These are phyloP conservation scores for Daldinia eschscholtzii DNA, from an alignment of 2,329 filamentous ascomycete species.

Conservation along the genomic window DNA sequence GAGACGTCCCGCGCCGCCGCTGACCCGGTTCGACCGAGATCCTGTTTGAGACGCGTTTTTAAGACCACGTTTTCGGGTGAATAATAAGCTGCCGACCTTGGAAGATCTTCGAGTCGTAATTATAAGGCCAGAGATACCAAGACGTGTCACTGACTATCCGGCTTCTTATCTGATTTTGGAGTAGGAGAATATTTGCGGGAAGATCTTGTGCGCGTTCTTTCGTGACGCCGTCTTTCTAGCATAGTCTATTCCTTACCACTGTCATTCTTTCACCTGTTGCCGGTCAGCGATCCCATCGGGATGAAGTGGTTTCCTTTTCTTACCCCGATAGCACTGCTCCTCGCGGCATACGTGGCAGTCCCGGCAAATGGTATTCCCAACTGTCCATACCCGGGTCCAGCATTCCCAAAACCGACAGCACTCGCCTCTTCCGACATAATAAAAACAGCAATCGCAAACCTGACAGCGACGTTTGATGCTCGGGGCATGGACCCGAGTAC, in stretches of 20 bases:
- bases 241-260: not conserved
- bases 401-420: constrained; percentile 52
- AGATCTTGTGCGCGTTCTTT: constrained; percentile 8
- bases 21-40: constrained; percentile 30
- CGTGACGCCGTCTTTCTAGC: constrained; percentile 1
- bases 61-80: constrained; percentile 33
- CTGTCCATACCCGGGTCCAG: constrained; percentile 54
- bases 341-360: constrained; percentile 24
- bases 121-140: constrained; percentile 25
- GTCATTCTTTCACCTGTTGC: too few species aligned
- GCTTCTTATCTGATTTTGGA: not conserved
- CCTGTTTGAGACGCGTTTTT: constrained; percentile 11
- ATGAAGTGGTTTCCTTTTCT: constrained; percentile 20
- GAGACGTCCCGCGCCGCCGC: constrained; percentile 25
- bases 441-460: constrained; percentile 49
- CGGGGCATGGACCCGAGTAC: constrained; percentile 47
- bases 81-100: constrained; percentile 9
- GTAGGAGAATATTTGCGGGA: not conserved
- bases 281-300: too few species aligned
- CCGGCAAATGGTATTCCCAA: constrained; percentile 47
- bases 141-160: constrained; percentile 23
- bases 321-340: constrained; percentile 19
- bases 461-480: constrained; percentile 50
- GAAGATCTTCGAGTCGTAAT: constrained; percentile 22
- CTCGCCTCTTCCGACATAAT: constrained; percentile 50